These are phyloP conservation scores for Cicer bijugum DNA, from an alignment of 306 rosid species.

Conservation along the genomic window DNA sequence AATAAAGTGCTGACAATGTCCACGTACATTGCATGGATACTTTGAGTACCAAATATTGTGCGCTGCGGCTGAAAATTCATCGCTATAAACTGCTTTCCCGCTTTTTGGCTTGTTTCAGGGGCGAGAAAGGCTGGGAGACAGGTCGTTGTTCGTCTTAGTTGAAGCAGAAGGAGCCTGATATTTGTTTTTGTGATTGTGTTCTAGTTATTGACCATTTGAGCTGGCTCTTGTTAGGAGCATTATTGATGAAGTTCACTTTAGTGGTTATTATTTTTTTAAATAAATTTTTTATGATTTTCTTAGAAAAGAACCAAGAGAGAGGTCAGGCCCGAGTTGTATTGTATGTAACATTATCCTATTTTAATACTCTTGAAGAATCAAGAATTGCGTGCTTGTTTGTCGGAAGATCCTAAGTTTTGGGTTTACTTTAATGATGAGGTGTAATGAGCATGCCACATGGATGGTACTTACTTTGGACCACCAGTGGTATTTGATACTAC, in stretches of 20 bases:
- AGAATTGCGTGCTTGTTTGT: slow-evolving; percentile 32
- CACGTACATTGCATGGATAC: neutral
- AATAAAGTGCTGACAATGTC: neutral
- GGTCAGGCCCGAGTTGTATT: slow-evolving; percentile 9
- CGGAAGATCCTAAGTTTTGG: slow-evolving; percentile 37
- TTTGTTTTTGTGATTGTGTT: slow-evolving; percentile 29
- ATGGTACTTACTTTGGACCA: neutral
- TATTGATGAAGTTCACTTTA: slow-evolving; percentile 28
- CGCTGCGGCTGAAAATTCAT: slow-evolving; percentile 19
- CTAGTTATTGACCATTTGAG: slow-evolving; percentile 41
- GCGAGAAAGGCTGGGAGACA: slow-evolving; percentile 70
- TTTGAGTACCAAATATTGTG: slow-evolving; percentile 2
- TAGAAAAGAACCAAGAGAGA: slow-evolving; percentile 24
- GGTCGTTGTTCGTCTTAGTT: slow-evolving; percentile 75
- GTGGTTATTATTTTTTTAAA: neutral
- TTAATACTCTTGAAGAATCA: slow-evolving; percentile 37
- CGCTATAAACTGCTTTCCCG: slow-evolving; percentile 29
- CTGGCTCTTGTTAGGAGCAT: slow-evolving; percentile 44
- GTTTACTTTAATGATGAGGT: neutral
- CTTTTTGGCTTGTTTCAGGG: slow-evolving; percentile 67
- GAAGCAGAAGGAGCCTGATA: slow-evolving; percentile 55
- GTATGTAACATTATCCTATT: slow-evolving; percentile 24
- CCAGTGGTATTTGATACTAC: neutral
- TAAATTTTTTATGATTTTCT: neutral
- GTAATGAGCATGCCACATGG: neutral